These are phyloP conservation scores for Suillus discolor DNA, from an alignment of 768 basidiomycete species.

Conservation along the genomic window DNA sequence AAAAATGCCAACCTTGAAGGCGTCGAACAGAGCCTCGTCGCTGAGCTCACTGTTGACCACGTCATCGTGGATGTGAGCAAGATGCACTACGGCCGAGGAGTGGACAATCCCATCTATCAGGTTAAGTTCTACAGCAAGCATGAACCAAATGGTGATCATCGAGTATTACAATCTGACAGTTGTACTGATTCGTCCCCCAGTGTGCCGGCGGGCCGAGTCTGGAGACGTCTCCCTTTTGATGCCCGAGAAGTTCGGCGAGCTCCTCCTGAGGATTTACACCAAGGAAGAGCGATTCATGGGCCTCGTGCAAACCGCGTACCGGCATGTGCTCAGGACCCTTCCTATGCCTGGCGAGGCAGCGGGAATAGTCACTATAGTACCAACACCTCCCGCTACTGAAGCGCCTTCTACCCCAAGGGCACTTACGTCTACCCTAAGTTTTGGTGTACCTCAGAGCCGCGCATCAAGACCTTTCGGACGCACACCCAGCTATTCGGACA, in stretches of 20 bases:
- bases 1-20: constrained; percentile 27
- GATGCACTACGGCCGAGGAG: constrained; percentile 82
- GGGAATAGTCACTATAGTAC: constrained; percentile 14
- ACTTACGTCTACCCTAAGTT: constrained; percentile 19
- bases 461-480: constrained; percentile 21
- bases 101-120: constrained; percentile 65
- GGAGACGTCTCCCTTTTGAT: constrained; percentile 69
- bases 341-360: constrained; percentile 3
- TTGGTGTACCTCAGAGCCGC: constrained; percentile 5
- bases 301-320: constrained; percentile 71
- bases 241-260: constrained; percentile 68
- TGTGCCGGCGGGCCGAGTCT: constrained; percentile 41
- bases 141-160: constrained; percentile 53
- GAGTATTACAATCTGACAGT: neutral
- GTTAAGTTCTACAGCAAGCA: constrained; percentile 78
- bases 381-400: constrained; percentile 40
- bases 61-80: constrained; percentile 63
- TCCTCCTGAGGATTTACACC: constrained; percentile 70
- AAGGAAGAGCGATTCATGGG: constrained; percentile 58
- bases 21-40: constrained; percentile 31
- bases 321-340: constrained; percentile 38
- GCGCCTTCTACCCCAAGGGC: constrained; percentile 40
- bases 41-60: constrained; percentile 45
- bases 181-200: constrained; percentile 32
- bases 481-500: constrained; percentile 38